These are phyloP conservation scores for Ustilago sp. DNA, from an alignment of 1,284 basidiomycete species.

Conservation along the genomic window DNA sequence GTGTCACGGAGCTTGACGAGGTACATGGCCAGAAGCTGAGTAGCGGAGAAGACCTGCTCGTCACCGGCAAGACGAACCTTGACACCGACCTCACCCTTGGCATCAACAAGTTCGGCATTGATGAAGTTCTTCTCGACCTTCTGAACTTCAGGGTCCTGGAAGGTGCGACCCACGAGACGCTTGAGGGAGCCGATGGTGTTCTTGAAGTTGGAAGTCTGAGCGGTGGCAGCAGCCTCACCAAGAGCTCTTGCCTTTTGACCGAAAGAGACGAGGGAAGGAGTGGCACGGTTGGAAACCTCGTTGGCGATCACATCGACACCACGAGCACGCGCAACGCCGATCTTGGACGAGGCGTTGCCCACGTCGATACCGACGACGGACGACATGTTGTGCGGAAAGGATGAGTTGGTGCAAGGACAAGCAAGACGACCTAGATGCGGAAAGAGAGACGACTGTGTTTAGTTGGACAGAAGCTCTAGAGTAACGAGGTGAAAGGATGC, in stretches of 20 bases:
- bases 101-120: conserved; percentile 68
- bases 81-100: conserved; percentile 67
- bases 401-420: neutral
- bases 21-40: conserved; percentile 69
- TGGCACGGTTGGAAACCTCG: conserved; percentile 68
- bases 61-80: conserved; percentile 67
- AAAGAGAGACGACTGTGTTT: neutral
- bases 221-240: conserved; percentile 67
- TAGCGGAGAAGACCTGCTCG: conserved; percentile 67
- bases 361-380: conserved; percentile 68
- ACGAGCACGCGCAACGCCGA: conserved; percentile 67
- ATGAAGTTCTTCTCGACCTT: conserved; percentile 67
- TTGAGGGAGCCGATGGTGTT: conserved; percentile 69
- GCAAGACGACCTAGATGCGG: neutral
- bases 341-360: conserved; percentile 65
- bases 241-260: conserved; percentile 67
- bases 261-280: conserved; percentile 68
- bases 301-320: conserved; percentile 68
- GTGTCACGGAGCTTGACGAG: conserved; percentile 68
- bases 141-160: conserved; percentile 65
- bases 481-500: conserved; percentile 10
- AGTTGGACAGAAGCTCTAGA: conserved; percentile 2
- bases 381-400: conserved; percentile 43
- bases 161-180: conserved; percentile 65
- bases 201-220: conserved; percentile 69